These are phyloP conservation scores for Leucoagaricus sp. DNA, from an alignment of 1,284 basidiomycete genomes.

Conservation along the genomic window DNA sequence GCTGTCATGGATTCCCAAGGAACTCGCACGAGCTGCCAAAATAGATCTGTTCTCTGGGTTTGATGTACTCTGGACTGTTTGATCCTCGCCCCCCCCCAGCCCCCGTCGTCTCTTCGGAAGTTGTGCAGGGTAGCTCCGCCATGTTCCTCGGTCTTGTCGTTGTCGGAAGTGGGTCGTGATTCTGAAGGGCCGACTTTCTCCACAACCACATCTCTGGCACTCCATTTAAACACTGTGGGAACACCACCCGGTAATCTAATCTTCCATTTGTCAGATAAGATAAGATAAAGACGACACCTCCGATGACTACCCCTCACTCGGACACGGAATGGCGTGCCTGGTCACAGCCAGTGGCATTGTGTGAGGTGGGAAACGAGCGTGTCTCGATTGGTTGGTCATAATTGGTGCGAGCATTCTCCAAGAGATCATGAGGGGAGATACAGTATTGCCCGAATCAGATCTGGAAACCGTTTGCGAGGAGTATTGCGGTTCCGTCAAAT, in stretches of 20 bases:
- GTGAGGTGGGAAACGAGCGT: too few relatives aligned
- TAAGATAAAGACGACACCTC: too few relatives aligned
- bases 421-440: too few relatives aligned
- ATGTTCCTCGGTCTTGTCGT: neutral
- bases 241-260: neutral
- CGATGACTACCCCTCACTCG: too few relatives aligned
- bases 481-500: too few relatives aligned
- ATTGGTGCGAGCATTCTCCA: too few relatives aligned
- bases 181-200: conserved; percentile 1
- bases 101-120: conserved; percentile 10
- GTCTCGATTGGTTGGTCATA: too few relatives aligned
- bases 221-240: conserved; percentile 13
- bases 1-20: conserved; percentile 22
- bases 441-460: too few relatives aligned
- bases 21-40: too few relatives aligned
- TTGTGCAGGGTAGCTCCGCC: neutral
- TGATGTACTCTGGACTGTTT: conserved; percentile 14
- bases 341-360: too few relatives aligned
- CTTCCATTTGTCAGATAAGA: conserved; percentile 7
- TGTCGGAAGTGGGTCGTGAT: neutral
- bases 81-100: neutral
- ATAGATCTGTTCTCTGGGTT: conserved; percentile 30
- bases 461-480: too few relatives aligned
- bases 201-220: neutral
- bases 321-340: too few relatives aligned